Base-by-base conservation (phyloP, 306 rosid genomes). In the Quercus variabilis region DNA sequence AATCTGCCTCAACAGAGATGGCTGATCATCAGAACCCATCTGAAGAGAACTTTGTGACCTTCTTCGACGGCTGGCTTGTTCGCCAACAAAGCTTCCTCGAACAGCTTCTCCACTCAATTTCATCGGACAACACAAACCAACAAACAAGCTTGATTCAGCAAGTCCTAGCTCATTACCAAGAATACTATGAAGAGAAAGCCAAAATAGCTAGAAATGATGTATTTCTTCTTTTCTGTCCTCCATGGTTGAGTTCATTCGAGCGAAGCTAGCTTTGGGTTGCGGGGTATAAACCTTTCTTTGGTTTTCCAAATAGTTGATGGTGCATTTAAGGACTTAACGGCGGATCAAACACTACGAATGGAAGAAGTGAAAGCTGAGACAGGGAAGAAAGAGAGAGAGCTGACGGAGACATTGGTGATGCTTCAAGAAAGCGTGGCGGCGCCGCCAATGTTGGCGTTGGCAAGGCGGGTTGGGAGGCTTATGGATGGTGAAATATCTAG, bases 161-260 rank as follows among this genome's bases (percentile, higher is more conserved):
- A 31, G 86, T 83, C 3, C 19, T 86, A 7, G 26, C 82, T 11
- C 92, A 83, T 41, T 83, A 83, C 86, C 81, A 75, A 41, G 69
- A 59, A 23, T 86, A 83, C 85, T 76, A 77, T 62, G 76, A 76
- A 0, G 82, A 85, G 11, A 85, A 56, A 19, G 58, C 71, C 23
- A 55, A 6, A 13, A 18, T 78, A 19, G 83, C 85, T 12, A 58
- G 70, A 8, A 80, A 57, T 11, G 89, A 85, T 38, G 79, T 82
- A 3, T 82, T 87, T 74, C 74, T 78, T 4, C 28, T 85, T 2
- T 73, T 81, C 30, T 81, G 89, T 3, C 74, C 86, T 0, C 83
- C 85, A 0, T 90, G 92, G 91, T 73, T 88, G 2, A 81, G 79
- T 28, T 26, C 85, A 0, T 79, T 80, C 70, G 87, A 90, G 68